Percentiles rank a stretch among this genome's conserved stretches.
Evolutionary conservation across 805 yeast species (phyloP).

Genomic region (Debaryomyces maramus): DNA sequence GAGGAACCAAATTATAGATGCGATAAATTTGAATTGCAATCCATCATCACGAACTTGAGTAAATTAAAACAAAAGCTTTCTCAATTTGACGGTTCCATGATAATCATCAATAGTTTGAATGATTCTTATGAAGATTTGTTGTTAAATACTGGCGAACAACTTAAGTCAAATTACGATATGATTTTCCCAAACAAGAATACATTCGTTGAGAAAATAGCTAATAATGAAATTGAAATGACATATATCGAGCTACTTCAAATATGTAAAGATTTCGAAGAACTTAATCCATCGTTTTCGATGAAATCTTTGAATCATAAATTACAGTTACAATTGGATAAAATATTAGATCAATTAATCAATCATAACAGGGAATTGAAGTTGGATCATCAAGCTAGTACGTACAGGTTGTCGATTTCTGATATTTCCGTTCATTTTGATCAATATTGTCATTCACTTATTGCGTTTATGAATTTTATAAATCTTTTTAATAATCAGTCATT

Average conservation of each 20-base stretch:
- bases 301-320: conserved; percentile 10
- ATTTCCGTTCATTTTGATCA: not conserved
- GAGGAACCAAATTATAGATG: conserved; percentile 6
- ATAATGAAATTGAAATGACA: conserved; percentile 10
- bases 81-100: conserved; percentile 12
- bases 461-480: conserved; percentile 33
- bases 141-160: conserved; percentile 10
- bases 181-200: conserved; percentile 21
- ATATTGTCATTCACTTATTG: conserved; percentile 23
- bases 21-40: conserved; percentile 19
- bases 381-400: not conserved
- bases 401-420: not conserved
- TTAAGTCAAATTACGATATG: conserved; percentile 16
- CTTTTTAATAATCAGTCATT: conserved; percentile 19
- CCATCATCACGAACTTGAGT: conserved; percentile 16
- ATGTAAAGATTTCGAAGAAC: conserved; percentile 6
- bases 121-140: conserved; percentile 9
- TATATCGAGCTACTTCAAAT: conserved; percentile 9
- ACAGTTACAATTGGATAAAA: conserved; percentile 12
- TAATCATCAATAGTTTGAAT: conserved; percentile 14
- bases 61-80: conserved; percentile 17
- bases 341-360: conserved; percentile 7
- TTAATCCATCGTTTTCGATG: conserved; percentile 9
- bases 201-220: conserved; percentile 6
- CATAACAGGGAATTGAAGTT: conserved; percentile 1